Percentiles rank a stretch among this genome's conserved stretches.
Conservation (phyloP, 345 rosid genomes). For the Lumnitzera littorea region DNA sequence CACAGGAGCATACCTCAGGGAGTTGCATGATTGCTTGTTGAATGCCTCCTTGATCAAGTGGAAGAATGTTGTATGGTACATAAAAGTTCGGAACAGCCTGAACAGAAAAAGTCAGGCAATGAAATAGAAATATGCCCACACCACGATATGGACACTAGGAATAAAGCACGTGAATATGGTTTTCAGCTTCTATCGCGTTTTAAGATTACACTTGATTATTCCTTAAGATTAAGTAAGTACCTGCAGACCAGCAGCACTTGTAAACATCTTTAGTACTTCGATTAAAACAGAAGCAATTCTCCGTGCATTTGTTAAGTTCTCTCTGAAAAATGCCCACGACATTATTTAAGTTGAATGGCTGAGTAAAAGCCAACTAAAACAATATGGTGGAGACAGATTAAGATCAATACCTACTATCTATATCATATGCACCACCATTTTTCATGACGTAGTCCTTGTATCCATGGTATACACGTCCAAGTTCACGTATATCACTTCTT, state of each 20-base stretch:
- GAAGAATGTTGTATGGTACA: slow-evolving; percentile 88
- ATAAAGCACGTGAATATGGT: background rate
- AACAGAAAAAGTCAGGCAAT: slow-evolving; percentile 13
- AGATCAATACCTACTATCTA: slow-evolving; percentile 37
- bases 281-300: slow-evolving; percentile 62
- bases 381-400: background rate
- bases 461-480: slow-evolving; percentile 63
- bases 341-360: background rate
- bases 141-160: background rate
- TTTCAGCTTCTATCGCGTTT: too few relatives aligned
- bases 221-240: slow-evolving; percentile 14
- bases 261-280: slow-evolving; percentile 63
- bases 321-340: slow-evolving; percentile 30
- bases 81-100: slow-evolving; percentile 68
- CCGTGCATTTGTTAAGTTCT: slow-evolving; percentile 48
- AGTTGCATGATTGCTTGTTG: slow-evolving; percentile 80
- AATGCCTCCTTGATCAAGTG: slow-evolving; percentile 74
- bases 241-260: slow-evolving; percentile 57
- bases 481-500: slow-evolving; percentile 61
- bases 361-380: background rate
- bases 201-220: too few relatives aligned
- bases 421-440: slow-evolving; percentile 40
- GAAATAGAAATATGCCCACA: background rate
- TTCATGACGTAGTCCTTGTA: slow-evolving; percentile 48
- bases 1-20: slow-evolving; percentile 57